These are phyloP conservation scores for Dichomitus squalens DNA, from an alignment of 1,284 basidiomycete species.

Conservation along the genomic window DNA sequence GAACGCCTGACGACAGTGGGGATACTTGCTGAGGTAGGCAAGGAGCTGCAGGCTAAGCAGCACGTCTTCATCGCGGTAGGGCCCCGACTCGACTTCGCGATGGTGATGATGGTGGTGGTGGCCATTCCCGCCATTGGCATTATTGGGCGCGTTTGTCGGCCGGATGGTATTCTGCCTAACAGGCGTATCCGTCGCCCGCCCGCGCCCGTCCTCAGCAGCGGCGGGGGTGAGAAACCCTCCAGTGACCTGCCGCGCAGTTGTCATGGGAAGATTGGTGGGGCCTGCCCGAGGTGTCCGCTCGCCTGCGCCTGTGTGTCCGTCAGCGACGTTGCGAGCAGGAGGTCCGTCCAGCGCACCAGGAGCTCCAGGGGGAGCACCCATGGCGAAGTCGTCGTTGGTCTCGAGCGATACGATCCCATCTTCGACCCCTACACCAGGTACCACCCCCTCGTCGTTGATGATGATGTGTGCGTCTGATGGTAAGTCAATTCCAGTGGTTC, in stretches of 20 bases:
- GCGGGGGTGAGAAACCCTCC: slow-evolving; percentile 14
- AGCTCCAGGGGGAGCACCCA: slow-evolving; percentile 84
- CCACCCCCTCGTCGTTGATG: slow-evolving; percentile 57
- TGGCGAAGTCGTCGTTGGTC: slow-evolving; percentile 77
- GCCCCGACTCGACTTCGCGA: slow-evolving; percentile 49
- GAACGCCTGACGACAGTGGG: slow-evolving; percentile 96
- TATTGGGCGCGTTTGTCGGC: slow-evolving; percentile 16
- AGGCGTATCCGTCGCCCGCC: slow-evolving; percentile 5
- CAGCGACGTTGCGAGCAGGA: slow-evolving; percentile 25
- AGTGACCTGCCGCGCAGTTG: slow-evolving; percentile 15
- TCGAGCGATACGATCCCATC: slow-evolving; percentile 73
- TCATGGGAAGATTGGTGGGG: slow-evolving; percentile 31
- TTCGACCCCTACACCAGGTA: slow-evolving; percentile 58
- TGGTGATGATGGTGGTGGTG: slow-evolving; percentile 38
- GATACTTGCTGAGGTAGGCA: slow-evolving; percentile 97
- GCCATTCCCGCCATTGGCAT: slow-evolving; percentile 2
- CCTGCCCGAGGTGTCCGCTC: slow-evolving; percentile 35
- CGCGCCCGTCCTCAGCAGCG: slow-evolving; percentile 3
- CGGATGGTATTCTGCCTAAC: slow-evolving; percentile 17
- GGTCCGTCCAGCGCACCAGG: slow-evolving; percentile 68
- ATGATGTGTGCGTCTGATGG: slow-evolving; percentile 67
- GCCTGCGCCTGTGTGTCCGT: slow-evolving; percentile 29
- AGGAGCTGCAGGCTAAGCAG: slow-evolving; percentile 89
- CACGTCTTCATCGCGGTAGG: slow-evolving; percentile 95
- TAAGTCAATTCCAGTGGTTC: slow-evolving; percentile 43